phyloP scores from a whole-genome alignment of 1,284 basidiomycete species.

The Golubevia pallescens region DNA sequence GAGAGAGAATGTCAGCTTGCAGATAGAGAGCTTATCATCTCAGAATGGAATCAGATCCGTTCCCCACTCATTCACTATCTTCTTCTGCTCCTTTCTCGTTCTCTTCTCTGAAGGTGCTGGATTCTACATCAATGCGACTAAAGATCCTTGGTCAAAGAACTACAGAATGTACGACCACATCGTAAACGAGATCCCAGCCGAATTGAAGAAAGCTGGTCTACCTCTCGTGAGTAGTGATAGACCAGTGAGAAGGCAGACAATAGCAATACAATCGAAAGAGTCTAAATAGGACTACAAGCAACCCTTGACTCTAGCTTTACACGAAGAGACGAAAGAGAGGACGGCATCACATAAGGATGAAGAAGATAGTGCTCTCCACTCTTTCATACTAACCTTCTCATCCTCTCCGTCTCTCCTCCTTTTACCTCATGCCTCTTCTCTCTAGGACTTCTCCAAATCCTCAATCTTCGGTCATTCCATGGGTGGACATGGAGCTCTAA shows the following conservation, averaged over 20 bases:
- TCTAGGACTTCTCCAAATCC: conserved; percentile 26
- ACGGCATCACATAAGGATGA: no score
- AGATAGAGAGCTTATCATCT: no score
- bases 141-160: conserved; percentile 40
- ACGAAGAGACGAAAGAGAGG: not conserved
- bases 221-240: conserved; percentile 26
- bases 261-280: not conserved
- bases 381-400: not conserved
- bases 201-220: conserved; percentile 21
- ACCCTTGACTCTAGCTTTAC: not conserved
- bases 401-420: not conserved
- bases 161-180: conserved; percentile 59
- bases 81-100: not conserved
- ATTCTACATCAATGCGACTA: conserved; percentile 60
- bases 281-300: not conserved
- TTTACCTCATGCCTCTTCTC: not conserved
- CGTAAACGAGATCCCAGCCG: conserved; percentile 35
- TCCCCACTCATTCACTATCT: no score
- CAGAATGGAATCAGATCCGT: no score
- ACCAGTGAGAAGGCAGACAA: not conserved
- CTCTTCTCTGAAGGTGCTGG: conserved; percentile 41
- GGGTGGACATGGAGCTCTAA: conserved; percentile 95
- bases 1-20: no score
- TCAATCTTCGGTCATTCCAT: conserved; percentile 69
- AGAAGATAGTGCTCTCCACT: no score